These are phyloP conservation scores for Teratosphaeria gauchensis DNA, from an alignment of 2,329 filamentous ascomycete genomes.

Conservation along the genomic window DNA sequence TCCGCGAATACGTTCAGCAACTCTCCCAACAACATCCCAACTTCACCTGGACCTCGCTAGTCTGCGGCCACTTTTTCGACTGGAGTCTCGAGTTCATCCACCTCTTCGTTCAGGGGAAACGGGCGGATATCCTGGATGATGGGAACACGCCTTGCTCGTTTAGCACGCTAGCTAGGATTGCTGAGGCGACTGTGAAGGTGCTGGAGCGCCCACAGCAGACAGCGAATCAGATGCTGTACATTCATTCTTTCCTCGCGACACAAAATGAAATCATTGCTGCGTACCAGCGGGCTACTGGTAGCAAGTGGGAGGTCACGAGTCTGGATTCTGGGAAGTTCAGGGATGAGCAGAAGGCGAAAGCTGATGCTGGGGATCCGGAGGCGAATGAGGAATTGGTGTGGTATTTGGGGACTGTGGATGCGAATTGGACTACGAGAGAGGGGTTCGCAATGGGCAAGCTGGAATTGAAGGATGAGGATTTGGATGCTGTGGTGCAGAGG, in stretches of 20 bases:
- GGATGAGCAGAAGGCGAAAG: conserved; percentile 25
- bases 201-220: conserved; percentile 43
- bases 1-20: conserved; percentile 44
- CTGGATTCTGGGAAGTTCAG: conserved; percentile 25
- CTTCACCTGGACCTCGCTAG: conserved; percentile 52
- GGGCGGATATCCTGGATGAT: conserved; percentile 46
- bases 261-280: conserved; percentile 48
- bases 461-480: conserved; percentile 31
- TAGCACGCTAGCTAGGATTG: conserved; percentile 44
- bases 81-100: conserved; percentile 48
- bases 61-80: conserved; percentile 53
- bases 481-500: conserved; percentile 28
- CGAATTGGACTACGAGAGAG: conserved; percentile 25
- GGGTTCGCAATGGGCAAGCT: conserved; percentile 32
- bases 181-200: conserved; percentile 42
- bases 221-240: conserved; percentile 48
- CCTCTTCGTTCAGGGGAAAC: conserved; percentile 41
- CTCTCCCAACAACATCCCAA: conserved; percentile 24
- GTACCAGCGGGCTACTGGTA: conserved; percentile 43
- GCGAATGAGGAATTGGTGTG: conserved; percentile 24
- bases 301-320: conserved; percentile 41
- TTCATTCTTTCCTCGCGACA: conserved; percentile 48
- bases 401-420: conserved; percentile 22
- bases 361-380: conserved; percentile 27
- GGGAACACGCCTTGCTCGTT: conserved; percentile 44